phyloP scores from a whole-genome alignment of 2,329 filamentous ascomycete genomes.

The Fusarium keratoplasticum region DNA sequence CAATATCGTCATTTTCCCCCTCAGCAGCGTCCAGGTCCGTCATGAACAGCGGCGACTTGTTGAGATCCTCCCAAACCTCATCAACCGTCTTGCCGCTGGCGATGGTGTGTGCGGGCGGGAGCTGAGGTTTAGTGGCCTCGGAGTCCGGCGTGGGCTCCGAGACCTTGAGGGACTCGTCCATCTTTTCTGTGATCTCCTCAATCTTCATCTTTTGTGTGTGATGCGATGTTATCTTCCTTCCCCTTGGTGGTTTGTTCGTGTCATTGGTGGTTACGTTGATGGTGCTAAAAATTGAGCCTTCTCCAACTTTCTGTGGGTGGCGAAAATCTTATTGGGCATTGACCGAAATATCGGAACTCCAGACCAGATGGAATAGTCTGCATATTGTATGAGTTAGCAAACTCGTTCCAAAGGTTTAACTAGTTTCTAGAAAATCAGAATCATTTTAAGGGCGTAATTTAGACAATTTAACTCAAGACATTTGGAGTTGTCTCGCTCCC shows the following conservation, averaged over 20 bases:
- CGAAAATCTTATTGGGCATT: slow-evolving; percentile 43
- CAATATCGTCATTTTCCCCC: slow-evolving; percentile 80
- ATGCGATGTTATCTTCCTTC: neutral
- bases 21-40: slow-evolving; percentile 88
- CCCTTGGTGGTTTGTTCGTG: slow-evolving; percentile 1
- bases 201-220: slow-evolving; percentile 49
- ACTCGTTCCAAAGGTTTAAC: neutral
- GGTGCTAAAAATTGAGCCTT: slow-evolving; percentile 38
- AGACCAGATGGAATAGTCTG: neutral
- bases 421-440: neutral
- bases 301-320: slow-evolving; percentile 41
- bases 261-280: slow-evolving; percentile 18
- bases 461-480: neutral
- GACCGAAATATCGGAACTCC: slow-evolving; percentile 19
- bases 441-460: neutral
- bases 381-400: neutral
- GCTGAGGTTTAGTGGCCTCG: slow-evolving; percentile 53
- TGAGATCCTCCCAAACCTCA: slow-evolving; percentile 68
- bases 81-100: slow-evolving; percentile 61
- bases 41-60: slow-evolving; percentile 89
- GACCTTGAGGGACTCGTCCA: slow-evolving; percentile 51
- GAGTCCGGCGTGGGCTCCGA: slow-evolving; percentile 1
- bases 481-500: too few species aligned
- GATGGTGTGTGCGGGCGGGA: slow-evolving; percentile 59
- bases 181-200: slow-evolving; percentile 57